phyloP scores from a whole-genome alignment of 2,329 filamentous ascomycete genomes.

The Monilinia laxa region DNA sequence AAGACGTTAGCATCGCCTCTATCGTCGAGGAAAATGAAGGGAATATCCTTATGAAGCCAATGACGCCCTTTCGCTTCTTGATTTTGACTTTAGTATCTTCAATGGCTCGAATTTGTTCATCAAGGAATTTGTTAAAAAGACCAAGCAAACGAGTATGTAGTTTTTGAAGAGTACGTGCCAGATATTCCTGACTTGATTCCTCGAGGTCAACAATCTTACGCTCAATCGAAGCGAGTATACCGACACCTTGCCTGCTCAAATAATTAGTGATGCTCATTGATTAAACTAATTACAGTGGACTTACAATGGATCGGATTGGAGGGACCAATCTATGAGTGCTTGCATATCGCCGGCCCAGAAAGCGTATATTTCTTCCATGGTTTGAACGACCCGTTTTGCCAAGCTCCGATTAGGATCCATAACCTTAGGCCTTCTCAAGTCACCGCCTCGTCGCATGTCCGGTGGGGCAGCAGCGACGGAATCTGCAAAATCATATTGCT shows the following conservation, averaged over 20 bases:
- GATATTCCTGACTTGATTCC: constrained; percentile 90
- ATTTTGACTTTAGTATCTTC: constrained; percentile 99
- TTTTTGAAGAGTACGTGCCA: constrained; percentile 76
- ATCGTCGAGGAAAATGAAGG: constrained; percentile 79
- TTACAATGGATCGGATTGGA: constrained; percentile 78
- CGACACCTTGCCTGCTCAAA: constrained; percentile 73
- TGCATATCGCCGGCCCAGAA: constrained; percentile 80
- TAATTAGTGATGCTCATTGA: constrained; percentile 28
- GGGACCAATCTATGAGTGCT: constrained; percentile 78
- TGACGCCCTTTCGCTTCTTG: constrained; percentile 96
- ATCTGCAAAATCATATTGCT: constrained; percentile 80
- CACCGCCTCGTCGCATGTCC: constrained; percentile 66
- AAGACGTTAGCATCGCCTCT: constrained; percentile 73
- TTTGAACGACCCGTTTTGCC: constrained; percentile 78
- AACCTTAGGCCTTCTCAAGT: constrained; percentile 70
- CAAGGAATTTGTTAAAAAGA: constrained; percentile 84
- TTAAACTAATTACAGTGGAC: constrained; percentile 41
- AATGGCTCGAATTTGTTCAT: constrained; percentile 91
- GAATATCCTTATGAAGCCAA: constrained; percentile 92
- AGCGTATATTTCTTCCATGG: constrained; percentile 85
- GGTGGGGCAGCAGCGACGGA: constrained; percentile 66
- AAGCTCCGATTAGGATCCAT: constrained; percentile 88
- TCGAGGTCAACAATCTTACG: constrained; percentile 75
- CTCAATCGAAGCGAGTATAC: constrained; percentile 78
- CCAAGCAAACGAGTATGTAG: constrained; percentile 71